Base-by-base conservation (phyloP, 108 stramenopile species). In the Asterionellopsis glacialis region DNA sequence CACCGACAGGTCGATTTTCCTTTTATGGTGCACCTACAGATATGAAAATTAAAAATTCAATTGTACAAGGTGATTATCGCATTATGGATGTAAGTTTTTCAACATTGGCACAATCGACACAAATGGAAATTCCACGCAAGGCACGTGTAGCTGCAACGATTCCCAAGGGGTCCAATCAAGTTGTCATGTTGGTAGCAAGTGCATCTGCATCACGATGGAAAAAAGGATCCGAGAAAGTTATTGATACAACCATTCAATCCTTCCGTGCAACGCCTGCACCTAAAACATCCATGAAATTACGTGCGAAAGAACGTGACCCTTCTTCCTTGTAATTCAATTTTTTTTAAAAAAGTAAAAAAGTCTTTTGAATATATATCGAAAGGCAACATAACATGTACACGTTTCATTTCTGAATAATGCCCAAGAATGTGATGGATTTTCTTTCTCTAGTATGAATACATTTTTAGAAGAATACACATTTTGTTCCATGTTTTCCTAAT, bases 11-110 rank as follows among this genome's bases (percentile, higher is more conserved):
- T 15, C 73, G 85, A 21, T 86, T 86, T 57, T 74, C 73, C 10
- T 82, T 81, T 56, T 86, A 86, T 55, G 85, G 85, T 9, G 52
- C 72, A 50, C 85, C 85, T 33, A 86, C 81, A 2, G 81, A 82
- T 59, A 62, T 86, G 41, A 80, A 76, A 45, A 66, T 86, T 0
- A 80, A 79, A 49, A 74, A 70, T 47, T 68, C 59, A 19, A 65
- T 53, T 25, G 48, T 58, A 15, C 26, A 41, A 26, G 79, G 63
- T 9, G 41, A 55, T 4, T 75, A 78, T 53, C 68, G 73, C 0
- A 56, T 82, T 22, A 60, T 86, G 25, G 85, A 86, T 53, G 43
- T 86, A 11, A 39, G 45, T 26, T 86, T 80, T 52, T 44, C 64
- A 9, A 81, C 61, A 41, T 39, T 86, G 28, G 76, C 77, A 3